These are phyloP conservation scores for Rhizophagus prolifer DNA, from an alignment of 192 early-diverging fungal genomes.

Conservation along the genomic window DNA sequence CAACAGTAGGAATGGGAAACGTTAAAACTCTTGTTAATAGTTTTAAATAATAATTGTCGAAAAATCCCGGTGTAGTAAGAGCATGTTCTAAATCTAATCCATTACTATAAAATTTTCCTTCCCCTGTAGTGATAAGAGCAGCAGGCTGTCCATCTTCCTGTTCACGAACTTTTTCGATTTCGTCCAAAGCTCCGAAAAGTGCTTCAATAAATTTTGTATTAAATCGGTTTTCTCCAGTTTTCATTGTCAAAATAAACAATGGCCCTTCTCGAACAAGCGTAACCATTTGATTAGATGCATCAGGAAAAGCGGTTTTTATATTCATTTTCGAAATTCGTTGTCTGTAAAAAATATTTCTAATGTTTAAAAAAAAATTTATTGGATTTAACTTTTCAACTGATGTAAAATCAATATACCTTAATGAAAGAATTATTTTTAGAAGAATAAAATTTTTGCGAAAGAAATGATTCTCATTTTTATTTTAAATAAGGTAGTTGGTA, in stretches of 20 bases:
- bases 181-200: slow-evolving; percentile 60
- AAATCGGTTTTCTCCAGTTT: slow-evolving; percentile 71
- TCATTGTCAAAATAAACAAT: slow-evolving; percentile 64
- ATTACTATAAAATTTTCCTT: slow-evolving; percentile 73
- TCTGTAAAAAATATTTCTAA: not conserved
- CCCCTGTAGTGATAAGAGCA: slow-evolving; percentile 60
- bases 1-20: slow-evolving; percentile 67
- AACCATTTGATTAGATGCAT: not conserved
- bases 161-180: slow-evolving; percentile 48
- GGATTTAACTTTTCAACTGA: not conserved
- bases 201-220: slow-evolving; percentile 53
- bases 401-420: too few relatives aligned
- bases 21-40: slow-evolving; percentile 64
- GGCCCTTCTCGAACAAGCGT: slow-evolving; percentile 38
- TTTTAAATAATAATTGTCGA: slow-evolving; percentile 51
- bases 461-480: too few relatives aligned
- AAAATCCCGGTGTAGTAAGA: slow-evolving; percentile 41
- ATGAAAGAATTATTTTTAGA: too few relatives aligned
- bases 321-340: not conserved
- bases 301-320: not conserved
- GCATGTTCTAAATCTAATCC: slow-evolving; percentile 59
- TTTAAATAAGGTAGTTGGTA: too few relatives aligned
- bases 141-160: slow-evolving; percentile 47
- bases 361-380: not conserved
- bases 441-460: too few relatives aligned